Conservation (phyloP, 2,329 filamentous ascomycete species). For the Biscogniauxia mediterranea region DNA sequence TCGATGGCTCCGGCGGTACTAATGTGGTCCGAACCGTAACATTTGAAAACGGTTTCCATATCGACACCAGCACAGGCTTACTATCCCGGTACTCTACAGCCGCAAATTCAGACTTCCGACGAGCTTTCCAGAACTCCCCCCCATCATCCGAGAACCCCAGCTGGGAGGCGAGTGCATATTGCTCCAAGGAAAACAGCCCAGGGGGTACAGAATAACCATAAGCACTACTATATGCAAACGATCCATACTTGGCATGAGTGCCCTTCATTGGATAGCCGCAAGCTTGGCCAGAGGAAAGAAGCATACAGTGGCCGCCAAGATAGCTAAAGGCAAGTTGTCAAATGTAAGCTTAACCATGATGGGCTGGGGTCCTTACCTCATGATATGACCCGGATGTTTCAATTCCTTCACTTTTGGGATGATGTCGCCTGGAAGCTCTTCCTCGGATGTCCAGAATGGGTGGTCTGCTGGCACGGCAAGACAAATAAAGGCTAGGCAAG, state of each 20-base stretch:
- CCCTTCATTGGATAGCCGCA: slow-evolving; percentile 81
- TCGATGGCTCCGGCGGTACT: slow-evolving; percentile 55
- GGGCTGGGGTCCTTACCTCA: slow-evolving; percentile 40
- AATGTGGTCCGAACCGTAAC: slow-evolving; percentile 65
- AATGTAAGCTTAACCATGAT: slow-evolving; percentile 2
- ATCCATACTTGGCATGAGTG: slow-evolving; percentile 78
- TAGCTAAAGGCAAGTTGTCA: slow-evolving; percentile 40
- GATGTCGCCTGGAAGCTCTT: slow-evolving; percentile 56
- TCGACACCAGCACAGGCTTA: slow-evolving; percentile 61
- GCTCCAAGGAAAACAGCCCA: slow-evolving; percentile 71
- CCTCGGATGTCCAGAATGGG: slow-evolving; percentile 71
- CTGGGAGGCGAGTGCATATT: slow-evolving; percentile 73
- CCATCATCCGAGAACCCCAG: slow-evolving; percentile 74
- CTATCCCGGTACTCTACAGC: slow-evolving; percentile 52
- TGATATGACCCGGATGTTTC: slow-evolving; percentile 70
- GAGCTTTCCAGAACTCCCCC: slow-evolving; percentile 76
- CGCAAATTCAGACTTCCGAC: slow-evolving; percentile 65
- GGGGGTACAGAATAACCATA: slow-evolving; percentile 78
- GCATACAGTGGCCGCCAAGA: slow-evolving; percentile 71
- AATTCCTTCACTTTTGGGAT: slow-evolving; percentile 62
- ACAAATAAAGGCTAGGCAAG: slow-evolving; percentile 73
- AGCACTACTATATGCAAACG: slow-evolving; percentile 73
- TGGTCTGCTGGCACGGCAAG: slow-evolving; percentile 67
- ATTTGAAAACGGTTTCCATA: slow-evolving; percentile 70
- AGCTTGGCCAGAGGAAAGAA: slow-evolving; percentile 74